These are phyloP conservation scores for Clarireedia sp. DNA, from an alignment of 2,329 filamentous ascomycete species.

Conservation along the genomic window DNA sequence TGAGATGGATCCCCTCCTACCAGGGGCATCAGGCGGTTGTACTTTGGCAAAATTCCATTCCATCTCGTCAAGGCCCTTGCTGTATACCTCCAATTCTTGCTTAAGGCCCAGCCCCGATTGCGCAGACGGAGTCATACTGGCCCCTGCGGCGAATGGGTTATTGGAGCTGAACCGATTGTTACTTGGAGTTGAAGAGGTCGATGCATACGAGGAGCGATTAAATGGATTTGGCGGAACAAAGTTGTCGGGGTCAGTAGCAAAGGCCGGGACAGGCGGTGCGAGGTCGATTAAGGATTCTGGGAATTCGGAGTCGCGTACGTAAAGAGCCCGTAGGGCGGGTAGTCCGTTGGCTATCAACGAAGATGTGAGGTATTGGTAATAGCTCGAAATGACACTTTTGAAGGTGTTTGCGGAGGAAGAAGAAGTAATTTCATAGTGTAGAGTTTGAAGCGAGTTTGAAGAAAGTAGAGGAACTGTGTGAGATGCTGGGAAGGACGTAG, in stretches of 20 bases:
- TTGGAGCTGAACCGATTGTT: constrained; percentile 27
- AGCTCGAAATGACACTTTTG: constrained; percentile 46
- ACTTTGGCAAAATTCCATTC: constrained; percentile 62
- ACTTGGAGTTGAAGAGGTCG: constrained; percentile 1
- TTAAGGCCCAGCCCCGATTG: constrained; percentile 34
- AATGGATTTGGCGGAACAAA: constrained; percentile 22
- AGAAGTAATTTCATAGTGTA: constrained; percentile 78
- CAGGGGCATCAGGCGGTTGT: constrained; percentile 36
- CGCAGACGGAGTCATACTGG: constrained; percentile 6
- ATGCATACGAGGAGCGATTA: constrained; percentile 25
- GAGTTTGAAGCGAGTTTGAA: constrained; percentile 59
- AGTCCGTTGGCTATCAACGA: constrained; percentile 71
- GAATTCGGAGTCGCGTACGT: constrained; percentile 79
- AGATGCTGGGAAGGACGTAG: constrained; percentile 47
- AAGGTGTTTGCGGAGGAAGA: constrained; percentile 50
- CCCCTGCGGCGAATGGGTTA: constrained; percentile 24
- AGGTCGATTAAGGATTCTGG: constrained; percentile 66
- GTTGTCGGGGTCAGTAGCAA: constrained; percentile 33
- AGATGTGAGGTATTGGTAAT: constrained; percentile 80
- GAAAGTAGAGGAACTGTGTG: constrained; percentile 52
- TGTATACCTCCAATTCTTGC: constrained; percentile 54
- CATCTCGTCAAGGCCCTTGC: constrained; percentile 57
- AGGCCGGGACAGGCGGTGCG: constrained; percentile 53
- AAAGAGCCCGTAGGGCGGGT: constrained; percentile 66
- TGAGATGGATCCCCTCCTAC: constrained; percentile 30